These are phyloP conservation scores for Paramecium primaurelia DNA, from an alignment of 73 alveolate genomes.

Conservation along the genomic window DNA sequence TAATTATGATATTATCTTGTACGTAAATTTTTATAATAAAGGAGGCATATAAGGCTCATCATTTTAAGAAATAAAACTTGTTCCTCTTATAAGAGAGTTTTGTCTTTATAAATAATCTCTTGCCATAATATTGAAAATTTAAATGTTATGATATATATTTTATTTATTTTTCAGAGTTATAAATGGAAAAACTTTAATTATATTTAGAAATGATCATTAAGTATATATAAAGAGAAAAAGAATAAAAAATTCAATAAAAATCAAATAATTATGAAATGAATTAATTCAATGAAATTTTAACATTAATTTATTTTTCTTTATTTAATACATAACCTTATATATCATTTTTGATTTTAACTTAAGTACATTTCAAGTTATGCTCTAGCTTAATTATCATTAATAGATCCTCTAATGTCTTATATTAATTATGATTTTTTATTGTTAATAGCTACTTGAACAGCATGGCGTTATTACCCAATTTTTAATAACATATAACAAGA, in stretches of 20 bases:
- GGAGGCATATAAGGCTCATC: neutral
- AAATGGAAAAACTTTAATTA: neutral
- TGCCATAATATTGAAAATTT: neutral
- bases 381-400: neutral
- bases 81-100: neutral
- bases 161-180: neutral
- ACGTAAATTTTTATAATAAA: neutral
- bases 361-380: slow-evolving; percentile 10
- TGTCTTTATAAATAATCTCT: neutral
- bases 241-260: too few relatives aligned
- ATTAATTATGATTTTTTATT: neutral
- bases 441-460: slow-evolving; percentile 20
- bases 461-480: slow-evolving; percentile 12
- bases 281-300: neutral
- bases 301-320: neutral
- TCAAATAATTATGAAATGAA: too few relatives aligned
- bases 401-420: neutral
- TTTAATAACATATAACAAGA: neutral
- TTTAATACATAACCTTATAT: neutral
- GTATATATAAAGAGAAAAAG: too few relatives aligned
- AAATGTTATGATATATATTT: neutral
- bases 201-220: neutral
- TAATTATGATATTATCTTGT: neutral
- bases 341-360: slow-evolving; percentile 2
- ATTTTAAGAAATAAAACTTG: neutral